Conservation (phyloP, 805 yeast species). For the Candida tammaniensis region DNA sequence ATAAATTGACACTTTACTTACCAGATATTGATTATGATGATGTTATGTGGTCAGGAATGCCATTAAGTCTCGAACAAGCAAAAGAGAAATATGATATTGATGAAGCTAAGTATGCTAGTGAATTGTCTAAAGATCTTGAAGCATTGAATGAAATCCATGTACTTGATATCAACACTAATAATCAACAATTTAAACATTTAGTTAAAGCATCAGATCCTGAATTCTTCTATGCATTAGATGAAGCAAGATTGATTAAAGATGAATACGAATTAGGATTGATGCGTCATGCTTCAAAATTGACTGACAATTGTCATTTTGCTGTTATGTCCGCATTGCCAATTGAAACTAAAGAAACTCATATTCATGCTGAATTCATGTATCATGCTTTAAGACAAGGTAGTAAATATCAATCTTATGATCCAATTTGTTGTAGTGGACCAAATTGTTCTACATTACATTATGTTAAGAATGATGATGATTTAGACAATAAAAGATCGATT, state of each 20-base stretch:
- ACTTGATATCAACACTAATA: conserved; percentile 53
- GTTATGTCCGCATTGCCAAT: conserved; percentile 92
- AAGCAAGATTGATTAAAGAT: conserved; percentile 82
- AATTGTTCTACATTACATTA: conserved; percentile 90
- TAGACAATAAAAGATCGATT: conserved; percentile 59
- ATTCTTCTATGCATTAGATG: conserved; percentile 75
- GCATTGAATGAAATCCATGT: conserved; percentile 40
- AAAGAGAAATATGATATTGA: conserved; percentile 71
- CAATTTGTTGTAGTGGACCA: conserved; percentile 93
- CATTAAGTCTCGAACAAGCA: conserved; percentile 68
- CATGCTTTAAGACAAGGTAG: conserved; percentile 95
- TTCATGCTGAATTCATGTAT: conserved; percentile 93
- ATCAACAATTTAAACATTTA: conserved; percentile 28
- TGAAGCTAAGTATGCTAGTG: conserved; percentile 63
- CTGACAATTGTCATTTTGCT: conserved; percentile 85
- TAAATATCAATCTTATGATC: conserved; percentile 85
- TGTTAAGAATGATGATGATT: conserved; percentile 73
- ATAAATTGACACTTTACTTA: conserved; percentile 66
- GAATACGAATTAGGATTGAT: conserved; percentile 72
- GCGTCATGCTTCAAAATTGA: conserved; percentile 77
- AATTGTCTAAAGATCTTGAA: conserved; percentile 38
- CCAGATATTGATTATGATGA: conserved; percentile 87
- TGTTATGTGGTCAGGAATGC: conserved; percentile 95
- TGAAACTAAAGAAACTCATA: conserved; percentile 82
- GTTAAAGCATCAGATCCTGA: conserved; percentile 46